phyloP scores from a whole-genome alignment of 176 grass and related monocot species.

The Zoysia pacifica region DNA sequence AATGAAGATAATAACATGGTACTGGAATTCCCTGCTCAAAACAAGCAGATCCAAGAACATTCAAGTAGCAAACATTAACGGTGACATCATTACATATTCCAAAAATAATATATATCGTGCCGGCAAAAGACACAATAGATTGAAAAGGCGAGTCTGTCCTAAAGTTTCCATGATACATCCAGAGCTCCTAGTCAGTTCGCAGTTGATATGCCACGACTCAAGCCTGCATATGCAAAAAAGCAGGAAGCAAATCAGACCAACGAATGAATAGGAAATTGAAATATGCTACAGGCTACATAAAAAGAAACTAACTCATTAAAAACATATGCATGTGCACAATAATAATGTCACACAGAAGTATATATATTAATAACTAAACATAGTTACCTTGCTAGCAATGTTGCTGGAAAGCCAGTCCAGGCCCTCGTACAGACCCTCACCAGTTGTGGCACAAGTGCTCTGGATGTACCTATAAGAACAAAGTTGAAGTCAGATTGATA shows the following conservation, averaged over 20 bases:
- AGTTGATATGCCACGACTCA: constrained; percentile 35
- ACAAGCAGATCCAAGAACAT: constrained; percentile 32
- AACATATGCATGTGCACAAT: not conserved
- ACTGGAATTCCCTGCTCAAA: constrained; percentile 30
- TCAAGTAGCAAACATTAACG: constrained; percentile 25
- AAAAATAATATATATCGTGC: constrained; percentile 40
- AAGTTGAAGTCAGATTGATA: not conserved
- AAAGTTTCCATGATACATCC: constrained; percentile 46
- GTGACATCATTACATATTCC: constrained; percentile 41
- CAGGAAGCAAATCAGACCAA: not conserved
- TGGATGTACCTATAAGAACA: constrained; percentile 48
- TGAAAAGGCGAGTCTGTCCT: constrained; percentile 28
- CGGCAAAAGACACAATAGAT: constrained; percentile 17
- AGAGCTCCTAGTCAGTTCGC: constrained; percentile 42
- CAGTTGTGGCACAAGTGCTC: constrained; percentile 59
- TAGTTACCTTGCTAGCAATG: constrained; percentile 56
- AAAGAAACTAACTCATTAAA: not conserved
- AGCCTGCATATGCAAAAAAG: constrained; percentile 14
- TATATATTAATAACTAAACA: not conserved
- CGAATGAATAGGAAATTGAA: not conserved
- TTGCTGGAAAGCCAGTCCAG: constrained; percentile 60
- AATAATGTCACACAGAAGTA: not conserved
- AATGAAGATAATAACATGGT: constrained; percentile 18
- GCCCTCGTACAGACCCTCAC: constrained; percentile 55
- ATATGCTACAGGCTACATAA: not conserved